Percentiles rank a stretch among this genome's conserved stretches.
phyloP scores from a whole-genome alignment of 1,284 basidiomycete species.

The Hypsizygus ulmarius region DNA sequence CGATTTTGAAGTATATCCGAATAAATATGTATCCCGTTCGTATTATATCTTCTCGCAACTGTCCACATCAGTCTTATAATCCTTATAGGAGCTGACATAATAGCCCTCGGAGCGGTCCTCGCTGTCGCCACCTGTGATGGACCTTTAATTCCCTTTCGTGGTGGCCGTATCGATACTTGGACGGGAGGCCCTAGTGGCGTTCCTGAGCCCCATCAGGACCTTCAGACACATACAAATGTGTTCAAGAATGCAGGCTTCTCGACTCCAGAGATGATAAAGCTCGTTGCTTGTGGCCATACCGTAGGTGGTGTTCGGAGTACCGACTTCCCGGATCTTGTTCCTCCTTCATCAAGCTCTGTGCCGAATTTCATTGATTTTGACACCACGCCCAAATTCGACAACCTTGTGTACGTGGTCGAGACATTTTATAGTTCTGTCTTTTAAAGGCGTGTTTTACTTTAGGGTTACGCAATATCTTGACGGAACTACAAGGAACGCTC shows the following conservation, averaged over 20 bases:
- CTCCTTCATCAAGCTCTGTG: conserved; percentile 14
- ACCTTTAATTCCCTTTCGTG: conserved; percentile 29
- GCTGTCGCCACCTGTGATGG: conserved; percentile 29
- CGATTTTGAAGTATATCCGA: conserved; percentile 40
- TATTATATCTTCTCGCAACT: conserved; percentile 3
- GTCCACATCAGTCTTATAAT: neutral
- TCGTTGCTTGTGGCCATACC: conserved; percentile 33
- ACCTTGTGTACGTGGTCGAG: conserved; percentile 19
- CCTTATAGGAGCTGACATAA: conserved; percentile 27
- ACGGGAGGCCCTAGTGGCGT: conserved; percentile 26
- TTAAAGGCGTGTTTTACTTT: neutral
- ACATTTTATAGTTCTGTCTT: neutral
- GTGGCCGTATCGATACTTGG: conserved; percentile 29
- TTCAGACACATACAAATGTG: conserved; percentile 22
- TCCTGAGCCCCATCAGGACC: conserved; percentile 29
- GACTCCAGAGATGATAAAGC: conserved; percentile 31
- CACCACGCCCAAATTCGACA: conserved; percentile 24
- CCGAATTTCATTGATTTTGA: conserved; percentile 23
- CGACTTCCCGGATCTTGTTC: conserved; percentile 29
- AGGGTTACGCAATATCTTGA: conserved; percentile 30
- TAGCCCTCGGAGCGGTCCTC: conserved; percentile 27
- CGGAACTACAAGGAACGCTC: conserved; percentile 26
- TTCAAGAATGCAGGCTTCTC: conserved; percentile 29
- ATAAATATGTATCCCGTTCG: conserved; percentile 40
- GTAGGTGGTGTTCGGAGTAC: conserved; percentile 31